Conservation (phyloP, 2,329 filamentous ascomycete species). For the Fusarium tjaetaba region DNA sequence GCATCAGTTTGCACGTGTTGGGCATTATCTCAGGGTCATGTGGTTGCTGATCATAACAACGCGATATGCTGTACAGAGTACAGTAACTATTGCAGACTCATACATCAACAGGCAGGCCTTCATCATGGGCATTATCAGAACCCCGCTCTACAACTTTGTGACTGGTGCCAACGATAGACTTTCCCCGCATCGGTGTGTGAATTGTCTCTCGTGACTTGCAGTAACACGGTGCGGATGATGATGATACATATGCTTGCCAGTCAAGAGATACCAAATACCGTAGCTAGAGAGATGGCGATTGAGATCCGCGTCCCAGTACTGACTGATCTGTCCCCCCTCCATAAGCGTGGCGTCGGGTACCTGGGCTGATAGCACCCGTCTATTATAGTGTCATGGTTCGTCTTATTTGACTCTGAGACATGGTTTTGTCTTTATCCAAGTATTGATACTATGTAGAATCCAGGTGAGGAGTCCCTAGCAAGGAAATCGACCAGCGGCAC, state of each 20-base stretch:
- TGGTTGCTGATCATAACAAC: slow-evolving; percentile 32
- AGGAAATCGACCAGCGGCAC: background rate
- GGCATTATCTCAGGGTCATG: slow-evolving; percentile 37
- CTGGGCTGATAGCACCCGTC: slow-evolving; percentile 9
- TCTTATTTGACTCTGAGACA: slow-evolving; percentile 13
- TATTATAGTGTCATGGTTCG: slow-evolving; percentile 13
- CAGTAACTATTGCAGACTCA: background rate
- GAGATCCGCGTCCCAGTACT: slow-evolving; percentile 26
- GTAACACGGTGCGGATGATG: slow-evolving; percentile 17
- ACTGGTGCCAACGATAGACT: slow-evolving; percentile 28
- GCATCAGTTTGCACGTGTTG: slow-evolving; percentile 15
- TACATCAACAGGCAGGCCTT: slow-evolving; percentile 14
- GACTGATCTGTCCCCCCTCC: background rate
- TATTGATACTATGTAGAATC: background rate
- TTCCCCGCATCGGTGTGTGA: slow-evolving; percentile 30
- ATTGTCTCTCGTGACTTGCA: slow-evolving; percentile 27
- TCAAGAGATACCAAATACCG: background rate
- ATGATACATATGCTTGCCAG: slow-evolving; percentile 3
- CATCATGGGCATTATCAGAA: background rate
- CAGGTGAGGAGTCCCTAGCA: background rate
- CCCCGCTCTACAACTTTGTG: slow-evolving; percentile 14
- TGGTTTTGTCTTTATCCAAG: background rate
- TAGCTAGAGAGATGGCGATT: slow-evolving; percentile 21
- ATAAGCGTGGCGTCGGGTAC: slow-evolving; percentile 23
- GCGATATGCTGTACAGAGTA: background rate